A percentile compares a stretch with the other conserved stretches of the same genome.
Evolutionary conservation across 179 eudicot species (phyloP).

Genomic region (Pouteria campechiana): DNA sequence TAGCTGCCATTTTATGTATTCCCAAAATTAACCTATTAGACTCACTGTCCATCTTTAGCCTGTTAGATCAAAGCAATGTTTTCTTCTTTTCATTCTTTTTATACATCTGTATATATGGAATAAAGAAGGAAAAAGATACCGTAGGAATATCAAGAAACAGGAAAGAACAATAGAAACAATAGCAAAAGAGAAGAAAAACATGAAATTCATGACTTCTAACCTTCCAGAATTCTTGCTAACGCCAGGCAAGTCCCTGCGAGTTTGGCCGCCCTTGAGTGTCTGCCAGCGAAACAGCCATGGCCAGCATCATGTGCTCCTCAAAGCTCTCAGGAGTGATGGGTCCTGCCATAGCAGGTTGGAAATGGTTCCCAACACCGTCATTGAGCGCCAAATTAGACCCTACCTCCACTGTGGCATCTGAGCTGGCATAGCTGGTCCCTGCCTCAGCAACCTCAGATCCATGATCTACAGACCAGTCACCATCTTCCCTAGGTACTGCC

Average conservation of each 20-base stretch:
- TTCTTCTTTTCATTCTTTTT: no score
- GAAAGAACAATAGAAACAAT: no score
- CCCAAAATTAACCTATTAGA: no score
- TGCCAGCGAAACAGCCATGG: constrained; percentile 92
- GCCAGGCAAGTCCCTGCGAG: constrained; percentile 75
- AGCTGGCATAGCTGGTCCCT: constrained; percentile 38
- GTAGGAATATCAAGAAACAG: no score
- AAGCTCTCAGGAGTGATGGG: constrained; percentile 71
- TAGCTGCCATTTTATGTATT: no score
- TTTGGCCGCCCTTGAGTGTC: constrained; percentile 61
- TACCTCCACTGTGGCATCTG: constrained; percentile 17
- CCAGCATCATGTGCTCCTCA: constrained; percentile 99
- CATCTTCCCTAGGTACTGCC: constrained; percentile 11
- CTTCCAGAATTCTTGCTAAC: no score
- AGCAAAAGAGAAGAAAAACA: no score
- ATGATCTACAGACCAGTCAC: constrained; percentile 42
- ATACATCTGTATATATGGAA: no score
- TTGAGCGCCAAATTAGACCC: constrained; percentile 12
- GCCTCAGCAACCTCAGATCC: constrained; percentile 35
- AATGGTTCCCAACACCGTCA: constrained; percentile 21
- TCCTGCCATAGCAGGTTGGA: constrained; percentile 17
- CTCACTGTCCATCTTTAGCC: no score
- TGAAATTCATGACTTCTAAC: no score
- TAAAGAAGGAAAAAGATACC: no score
- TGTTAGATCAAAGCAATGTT: no score